Base-by-base conservation (phyloP, 2,329 filamentous ascomycete genomes). In the Ophioceras dolichostomum region DNA sequence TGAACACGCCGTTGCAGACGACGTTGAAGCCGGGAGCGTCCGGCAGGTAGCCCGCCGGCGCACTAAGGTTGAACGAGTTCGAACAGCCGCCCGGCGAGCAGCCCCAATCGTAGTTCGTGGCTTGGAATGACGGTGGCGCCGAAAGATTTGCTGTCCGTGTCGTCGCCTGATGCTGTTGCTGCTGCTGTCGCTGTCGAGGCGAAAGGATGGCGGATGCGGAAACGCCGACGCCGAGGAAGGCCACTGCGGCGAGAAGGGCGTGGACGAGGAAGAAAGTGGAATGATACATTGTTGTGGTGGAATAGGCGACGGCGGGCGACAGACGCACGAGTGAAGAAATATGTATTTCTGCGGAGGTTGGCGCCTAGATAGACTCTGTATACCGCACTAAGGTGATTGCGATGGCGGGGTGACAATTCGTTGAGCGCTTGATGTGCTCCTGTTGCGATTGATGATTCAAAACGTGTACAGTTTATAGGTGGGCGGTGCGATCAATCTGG, bases 31-130 rank as follows among this genome's bases (percentile, higher is more conserved):
- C 47, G 2, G 52, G 52, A 3, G 50, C 49, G 7, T 37, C 43
- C 10, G 26, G 4, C 4, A 40, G 33, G 46, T 52, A 52, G 28
- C 39, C 46, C 10, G 43, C 47, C 0, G 41, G 32, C 9, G 46
- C 47, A 30, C 32, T 39, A 30, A 54, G 39, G 34, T 47, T 46
- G 41, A 51, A 54, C 10, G 18, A 29, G 1, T 47, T 38, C 29
- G 37, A 41, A 46, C 52, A 54, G 22, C 46, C 45, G 14, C 48
- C 48, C 1, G 49, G 47, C 2, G 45, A 46, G 43, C 51, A 53
- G 27, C 44, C 46, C 41, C 31, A 33, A 7, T 13, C 7, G 19
- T 33, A 33, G 31, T 33, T 33, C 10, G 12, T 33, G 31, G 31
- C 31, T n/a, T 33, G 19, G 31, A 33, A 33, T 13, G 19, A 16